Evolutionary conservation across 345 rosid genomes (phyloP).

Genomic region (Eucalyptus regnans): DNA sequence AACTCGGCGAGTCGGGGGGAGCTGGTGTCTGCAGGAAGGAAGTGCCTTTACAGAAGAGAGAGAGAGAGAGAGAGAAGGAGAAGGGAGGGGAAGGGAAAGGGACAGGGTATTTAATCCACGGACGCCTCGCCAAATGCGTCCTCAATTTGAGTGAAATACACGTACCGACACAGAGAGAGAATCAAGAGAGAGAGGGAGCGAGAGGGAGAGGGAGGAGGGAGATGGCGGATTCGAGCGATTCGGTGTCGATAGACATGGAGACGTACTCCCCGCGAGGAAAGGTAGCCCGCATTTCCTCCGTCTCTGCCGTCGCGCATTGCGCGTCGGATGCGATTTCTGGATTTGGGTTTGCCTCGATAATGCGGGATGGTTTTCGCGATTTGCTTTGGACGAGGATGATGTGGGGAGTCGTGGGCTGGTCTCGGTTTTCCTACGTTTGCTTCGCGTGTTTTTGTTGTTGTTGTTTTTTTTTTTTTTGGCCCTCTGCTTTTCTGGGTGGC

Average conservation of each 20-base stretch:
- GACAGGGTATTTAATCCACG: conserved; percentile 6
- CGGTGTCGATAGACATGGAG: conserved; percentile 82
- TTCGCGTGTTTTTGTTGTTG: not conserved
- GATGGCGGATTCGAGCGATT: conserved; percentile 90
- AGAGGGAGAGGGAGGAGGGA: not conserved
- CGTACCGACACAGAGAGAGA: not conserved
- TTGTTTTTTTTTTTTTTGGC: not conserved
- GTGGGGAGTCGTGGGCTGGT: not conserved
- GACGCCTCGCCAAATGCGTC: not conserved
- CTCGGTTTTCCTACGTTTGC: not conserved
- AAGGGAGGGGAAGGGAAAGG: not conserved
- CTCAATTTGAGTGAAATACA: not conserved
- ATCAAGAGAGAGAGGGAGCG: not conserved
- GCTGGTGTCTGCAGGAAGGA: not conserved
- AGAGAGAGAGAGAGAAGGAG: not conserved
- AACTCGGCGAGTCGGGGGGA: not conserved
- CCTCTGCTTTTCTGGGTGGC: not conserved
- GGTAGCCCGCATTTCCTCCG: conserved; percentile 30
- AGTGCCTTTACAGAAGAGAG: not conserved
- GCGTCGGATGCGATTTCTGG: not conserved
- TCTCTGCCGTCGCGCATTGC: not conserved
- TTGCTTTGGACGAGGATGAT: not conserved
- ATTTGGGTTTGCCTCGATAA: not conserved
- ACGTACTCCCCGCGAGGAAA: conserved; percentile 53
- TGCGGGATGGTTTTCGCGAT: not conserved